Conservation (phyloP, 164 flowering plant genomes). For the Berberis thunbergii region DNA sequence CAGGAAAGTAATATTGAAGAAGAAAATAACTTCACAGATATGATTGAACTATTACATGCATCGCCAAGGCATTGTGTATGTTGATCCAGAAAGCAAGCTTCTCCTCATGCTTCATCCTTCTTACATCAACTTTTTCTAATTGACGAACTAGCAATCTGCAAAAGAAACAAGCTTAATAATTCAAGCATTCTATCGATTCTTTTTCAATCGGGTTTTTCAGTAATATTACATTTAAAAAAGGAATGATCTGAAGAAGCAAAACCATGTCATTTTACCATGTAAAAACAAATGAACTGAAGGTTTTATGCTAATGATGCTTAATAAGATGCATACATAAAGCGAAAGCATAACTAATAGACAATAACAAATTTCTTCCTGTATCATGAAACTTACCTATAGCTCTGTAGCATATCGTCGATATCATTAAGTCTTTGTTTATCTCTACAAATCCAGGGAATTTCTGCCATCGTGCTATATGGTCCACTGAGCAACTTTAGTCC, state of each 20-base stretch:
- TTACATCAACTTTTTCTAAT: conserved; percentile 35
- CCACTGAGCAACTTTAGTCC: conserved; percentile 79
- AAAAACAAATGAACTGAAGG: too few relatives aligned
- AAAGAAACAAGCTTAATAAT: background rate
- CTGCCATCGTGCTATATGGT: conserved; percentile 86
- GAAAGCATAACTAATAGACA: too few relatives aligned
- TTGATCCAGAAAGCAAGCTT: conserved; percentile 98
- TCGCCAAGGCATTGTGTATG: conserved; percentile 84
- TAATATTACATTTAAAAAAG: too few relatives aligned
- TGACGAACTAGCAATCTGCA: conserved; percentile 38
- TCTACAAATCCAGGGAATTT: conserved; percentile 60
- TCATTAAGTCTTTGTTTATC: conserved; percentile 54
- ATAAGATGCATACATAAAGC: too few relatives aligned
- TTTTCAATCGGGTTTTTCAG: too few relatives aligned
- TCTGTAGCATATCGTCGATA: conserved; percentile 50
- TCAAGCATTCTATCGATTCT: too few relatives aligned
- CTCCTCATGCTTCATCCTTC: conserved; percentile 54
- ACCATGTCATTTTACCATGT: too few relatives aligned
- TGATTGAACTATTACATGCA: conserved; percentile 61
- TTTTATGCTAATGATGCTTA: too few relatives aligned
- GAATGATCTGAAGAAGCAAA: too few relatives aligned
- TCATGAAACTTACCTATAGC: conserved; percentile 43
- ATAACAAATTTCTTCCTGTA: background rate
- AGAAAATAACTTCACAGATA: background rate
- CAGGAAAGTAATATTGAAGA: background rate